These are phyloP conservation scores for Escallonia rubra DNA, from an alignment of 129 eudicot genomes.

Conservation along the genomic window DNA sequence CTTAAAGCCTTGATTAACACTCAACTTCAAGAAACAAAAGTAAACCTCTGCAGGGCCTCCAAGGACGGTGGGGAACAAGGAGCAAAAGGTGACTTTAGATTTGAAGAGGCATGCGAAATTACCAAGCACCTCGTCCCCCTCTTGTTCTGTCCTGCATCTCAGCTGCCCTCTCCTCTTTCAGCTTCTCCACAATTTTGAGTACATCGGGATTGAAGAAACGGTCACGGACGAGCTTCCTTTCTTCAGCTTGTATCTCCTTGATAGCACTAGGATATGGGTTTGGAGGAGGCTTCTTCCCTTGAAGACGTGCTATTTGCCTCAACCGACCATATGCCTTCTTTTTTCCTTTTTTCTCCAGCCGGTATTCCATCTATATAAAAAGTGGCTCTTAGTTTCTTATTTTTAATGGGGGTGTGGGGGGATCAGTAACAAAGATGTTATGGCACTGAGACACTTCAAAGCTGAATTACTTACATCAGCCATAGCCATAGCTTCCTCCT, in stretches of 20 bases:
- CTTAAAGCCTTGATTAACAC: neutral
- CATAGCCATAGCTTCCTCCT: slow-evolving; percentile 39
- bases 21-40: neutral
- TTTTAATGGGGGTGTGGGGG: too few relatives aligned
- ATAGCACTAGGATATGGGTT: slow-evolving; percentile 51
- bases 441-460: neutral
- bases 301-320: slow-evolving; percentile 34
- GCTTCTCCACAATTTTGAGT: slow-evolving; percentile 15
- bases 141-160: slow-evolving; percentile 16
- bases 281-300: slow-evolving; percentile 43
- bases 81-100: neutral
- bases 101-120: neutral
- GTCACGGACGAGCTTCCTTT: slow-evolving; percentile 39
- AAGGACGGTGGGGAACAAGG: neutral
- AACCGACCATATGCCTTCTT: slow-evolving; percentile 37
- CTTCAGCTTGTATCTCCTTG: slow-evolving; percentile 50
- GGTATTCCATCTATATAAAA: slow-evolving; percentile 45
- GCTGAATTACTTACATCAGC: slow-evolving; percentile 44
- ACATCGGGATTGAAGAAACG: slow-evolving; percentile 25
- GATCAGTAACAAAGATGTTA: too few relatives aligned
- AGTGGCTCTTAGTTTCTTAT: neutral
- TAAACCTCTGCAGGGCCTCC: neutral
- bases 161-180: slow-evolving; percentile 21
- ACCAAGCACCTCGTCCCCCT: slow-evolving; percentile 14
- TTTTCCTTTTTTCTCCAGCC: slow-evolving; percentile 32